phyloP scores from a whole-genome alignment of 345 rosid genomes.

The Eucalyptus microcorys region DNA sequence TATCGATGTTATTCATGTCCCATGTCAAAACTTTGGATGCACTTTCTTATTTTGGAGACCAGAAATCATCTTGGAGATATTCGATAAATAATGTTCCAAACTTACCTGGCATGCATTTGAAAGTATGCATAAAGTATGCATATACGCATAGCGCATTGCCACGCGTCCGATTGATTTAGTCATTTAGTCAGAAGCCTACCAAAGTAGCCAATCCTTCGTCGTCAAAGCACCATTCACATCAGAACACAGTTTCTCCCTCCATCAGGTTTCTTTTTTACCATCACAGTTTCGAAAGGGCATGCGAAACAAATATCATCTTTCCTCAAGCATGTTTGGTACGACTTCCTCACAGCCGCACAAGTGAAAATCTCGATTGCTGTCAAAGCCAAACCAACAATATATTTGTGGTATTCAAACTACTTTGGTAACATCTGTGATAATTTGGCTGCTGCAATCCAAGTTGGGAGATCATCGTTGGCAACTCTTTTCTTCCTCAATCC shows the following conservation, averaged over 20 bases:
- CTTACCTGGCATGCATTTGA: neutral
- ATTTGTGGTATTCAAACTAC: neutral
- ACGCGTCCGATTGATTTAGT: neutral
- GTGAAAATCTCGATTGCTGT: neutral
- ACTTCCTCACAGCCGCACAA: neutral
- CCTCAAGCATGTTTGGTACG: neutral
- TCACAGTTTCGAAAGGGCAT: too few species aligned
- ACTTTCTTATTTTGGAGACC: neutral
- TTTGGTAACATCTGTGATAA: neutral
- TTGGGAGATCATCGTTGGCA: neutral
- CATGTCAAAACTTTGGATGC: neutral
- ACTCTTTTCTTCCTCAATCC: neutral
- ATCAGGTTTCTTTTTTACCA: neutral
- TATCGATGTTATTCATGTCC: fast-evolving
- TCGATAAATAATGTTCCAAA: fast-evolving
- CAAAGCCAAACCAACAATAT: neutral
- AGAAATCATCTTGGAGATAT: neutral
- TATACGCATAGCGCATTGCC: fast-evolving
- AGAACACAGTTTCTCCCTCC: neutral
- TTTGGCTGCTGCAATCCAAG: neutral
- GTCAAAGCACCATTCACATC: neutral
- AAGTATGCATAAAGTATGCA: too few species aligned
- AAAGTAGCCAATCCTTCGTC: neutral
- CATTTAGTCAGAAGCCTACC: neutral
- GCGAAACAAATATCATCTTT: neutral